phyloP scores from a whole-genome alignment of 2,329 filamentous ascomycete genomes.

The Ophiocordyceps camponoti-floridani region DNA sequence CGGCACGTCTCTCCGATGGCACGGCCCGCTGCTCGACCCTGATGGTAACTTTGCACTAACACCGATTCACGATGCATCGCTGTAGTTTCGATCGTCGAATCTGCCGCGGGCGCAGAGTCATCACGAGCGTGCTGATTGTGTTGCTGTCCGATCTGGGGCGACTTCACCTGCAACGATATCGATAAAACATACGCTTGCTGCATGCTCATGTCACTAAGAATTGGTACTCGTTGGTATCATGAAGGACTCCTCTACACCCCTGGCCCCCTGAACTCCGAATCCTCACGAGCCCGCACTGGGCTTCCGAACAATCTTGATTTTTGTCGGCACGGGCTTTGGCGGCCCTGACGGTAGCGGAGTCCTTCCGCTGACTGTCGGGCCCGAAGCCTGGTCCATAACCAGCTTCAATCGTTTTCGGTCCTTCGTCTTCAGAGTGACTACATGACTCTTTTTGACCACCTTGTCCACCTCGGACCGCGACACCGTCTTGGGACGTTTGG shows the following conservation, averaged over 20 bases:
- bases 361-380: conserved; percentile 7
- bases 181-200: too few relatives aligned
- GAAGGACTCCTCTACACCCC: too few relatives aligned
- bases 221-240: too few relatives aligned
- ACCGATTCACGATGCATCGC: not conserved
- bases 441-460: conserved; percentile 11
- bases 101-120: not conserved
- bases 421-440: conserved; percentile 19
- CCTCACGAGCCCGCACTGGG: conserved; percentile 6
- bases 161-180: too few relatives aligned
- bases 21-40: not conserved
- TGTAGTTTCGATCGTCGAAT: not conserved
- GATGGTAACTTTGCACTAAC: not conserved
- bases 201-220: too few relatives aligned
- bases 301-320: conserved; percentile 21
- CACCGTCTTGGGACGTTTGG: conserved; percentile 21
- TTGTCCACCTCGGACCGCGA: conserved; percentile 7
- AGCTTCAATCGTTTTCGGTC: conserved; percentile 16
- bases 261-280: too few relatives aligned
- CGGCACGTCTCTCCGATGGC: not conserved
- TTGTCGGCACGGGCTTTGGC: conserved; percentile 12
- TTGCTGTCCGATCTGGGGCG: too few relatives aligned
- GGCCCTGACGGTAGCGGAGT: conserved; percentile 15
- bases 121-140: not conserved
- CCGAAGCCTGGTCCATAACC: conserved; percentile 12